Evolutionary conservation across 2,329 filamentous ascomycete genomes (phyloP).

Genomic region (Whalleya microplaca): DNA sequence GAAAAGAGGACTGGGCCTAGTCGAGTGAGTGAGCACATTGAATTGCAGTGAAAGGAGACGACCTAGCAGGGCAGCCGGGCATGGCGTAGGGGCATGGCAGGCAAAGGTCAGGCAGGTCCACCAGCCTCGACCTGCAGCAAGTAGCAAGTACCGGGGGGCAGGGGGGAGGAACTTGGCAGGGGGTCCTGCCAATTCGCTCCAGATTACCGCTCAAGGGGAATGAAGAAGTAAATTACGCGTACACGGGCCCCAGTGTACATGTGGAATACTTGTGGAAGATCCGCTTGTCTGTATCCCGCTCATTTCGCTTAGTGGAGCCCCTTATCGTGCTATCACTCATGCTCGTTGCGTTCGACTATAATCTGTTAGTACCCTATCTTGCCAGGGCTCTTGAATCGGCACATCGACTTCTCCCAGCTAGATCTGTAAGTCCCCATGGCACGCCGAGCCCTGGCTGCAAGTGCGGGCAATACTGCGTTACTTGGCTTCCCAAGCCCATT

Average conservation of each 20-base stretch:
- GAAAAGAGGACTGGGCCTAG: slow-evolving; percentile 2
- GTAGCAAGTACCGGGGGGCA: background rate
- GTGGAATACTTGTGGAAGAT: background rate
- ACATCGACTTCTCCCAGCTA: background rate
- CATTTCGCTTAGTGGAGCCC: background rate
- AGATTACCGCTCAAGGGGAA: background rate
- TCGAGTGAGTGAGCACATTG: slow-evolving; percentile 1
- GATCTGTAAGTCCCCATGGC: background rate
- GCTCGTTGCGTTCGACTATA: background rate
- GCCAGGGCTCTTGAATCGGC: background rate
- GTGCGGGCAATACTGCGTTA: background rate
- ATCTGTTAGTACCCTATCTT: background rate
- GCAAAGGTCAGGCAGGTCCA: background rate
- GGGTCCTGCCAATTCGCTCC: background rate
- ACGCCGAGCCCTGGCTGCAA: background rate
- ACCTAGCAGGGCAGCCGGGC: too few relatives aligned
- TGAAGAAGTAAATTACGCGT: slow-evolving; percentile 8
- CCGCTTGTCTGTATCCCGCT: background rate
- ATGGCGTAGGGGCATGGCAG: too few relatives aligned
- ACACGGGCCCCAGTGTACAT: background rate
- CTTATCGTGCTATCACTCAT: background rate
- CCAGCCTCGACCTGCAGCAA: background rate
- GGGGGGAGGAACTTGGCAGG: background rate
- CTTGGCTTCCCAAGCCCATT: too few relatives aligned
- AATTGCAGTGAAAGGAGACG: slow-evolving; percentile 1